A percentile compares a stretch with the other conserved stretches of the same genome.
Evolutionary conservation across 2,329 filamentous ascomycete genomes (phyloP).

Genomic region (Fonsecaea monophora): DNA sequence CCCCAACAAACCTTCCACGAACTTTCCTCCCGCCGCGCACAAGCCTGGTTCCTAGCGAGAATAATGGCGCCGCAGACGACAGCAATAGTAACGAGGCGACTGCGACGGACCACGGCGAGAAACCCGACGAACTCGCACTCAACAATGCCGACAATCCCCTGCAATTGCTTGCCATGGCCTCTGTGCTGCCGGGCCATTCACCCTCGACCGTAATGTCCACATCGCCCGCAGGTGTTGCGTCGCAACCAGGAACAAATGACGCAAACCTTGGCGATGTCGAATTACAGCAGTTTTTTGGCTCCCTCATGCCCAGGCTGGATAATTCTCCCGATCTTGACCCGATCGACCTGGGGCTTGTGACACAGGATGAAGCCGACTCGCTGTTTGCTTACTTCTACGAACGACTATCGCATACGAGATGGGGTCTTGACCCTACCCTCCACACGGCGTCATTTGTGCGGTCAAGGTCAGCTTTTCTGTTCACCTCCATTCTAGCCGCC

Average conservation of each 20-base stretch:
- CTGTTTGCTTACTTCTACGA: constrained; percentile 71
- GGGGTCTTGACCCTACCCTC: constrained; percentile 72
- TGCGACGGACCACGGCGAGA: constrained; percentile 41
- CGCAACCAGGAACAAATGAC: constrained; percentile 40
- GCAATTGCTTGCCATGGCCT: constrained; percentile 74
- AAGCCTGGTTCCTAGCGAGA: constrained; percentile 15
- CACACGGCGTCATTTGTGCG: constrained; percentile 72
- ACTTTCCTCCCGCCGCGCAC: constrained; percentile 26
- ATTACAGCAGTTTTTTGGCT: constrained; percentile 71
- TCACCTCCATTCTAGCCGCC: constrained; percentile 73
- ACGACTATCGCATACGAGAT: constrained; percentile 74
- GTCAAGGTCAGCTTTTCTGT: constrained; percentile 71
- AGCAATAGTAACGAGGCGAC: constrained; percentile 37
- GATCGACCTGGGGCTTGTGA: constrained; percentile 72
- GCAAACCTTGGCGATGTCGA: constrained; percentile 51
- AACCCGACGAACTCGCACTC: constrained; percentile 64
- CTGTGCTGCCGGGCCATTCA: constrained; percentile 49
- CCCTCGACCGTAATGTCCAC: constrained; percentile 54
- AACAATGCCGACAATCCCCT: constrained; percentile 79
- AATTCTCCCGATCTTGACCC: constrained; percentile 70
- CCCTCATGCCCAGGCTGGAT: constrained; percentile 68
- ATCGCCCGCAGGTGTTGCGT: constrained; percentile 55
- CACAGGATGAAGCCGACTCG: constrained; percentile 67
- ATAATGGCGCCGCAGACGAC: constrained; percentile 42
- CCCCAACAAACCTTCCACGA: not conserved